Percentiles rank a stretch among this genome's conserved stretches.
Conservation (phyloP, 345 rosid species). For the Salix caprea region DNA sequence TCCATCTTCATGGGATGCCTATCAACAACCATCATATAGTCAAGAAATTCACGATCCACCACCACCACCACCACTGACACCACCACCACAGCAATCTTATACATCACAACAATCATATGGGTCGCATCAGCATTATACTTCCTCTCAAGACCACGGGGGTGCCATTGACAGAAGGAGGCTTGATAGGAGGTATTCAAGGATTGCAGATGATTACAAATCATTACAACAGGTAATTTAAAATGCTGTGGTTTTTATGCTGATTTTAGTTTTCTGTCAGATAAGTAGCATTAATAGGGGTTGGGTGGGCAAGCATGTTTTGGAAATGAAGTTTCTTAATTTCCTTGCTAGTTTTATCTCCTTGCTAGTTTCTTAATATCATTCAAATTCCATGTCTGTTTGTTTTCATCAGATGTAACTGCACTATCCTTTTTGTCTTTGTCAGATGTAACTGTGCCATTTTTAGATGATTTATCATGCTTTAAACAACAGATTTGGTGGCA, state of each 20-base stretch:
- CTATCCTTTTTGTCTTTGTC: not conserved
- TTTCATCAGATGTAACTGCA: not conserved
- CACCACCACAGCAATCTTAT: slow-evolving; percentile 32
- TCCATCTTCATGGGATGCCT: slow-evolving; percentile 54
- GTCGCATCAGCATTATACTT: slow-evolving; percentile 26
- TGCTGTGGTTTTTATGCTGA: not conserved
- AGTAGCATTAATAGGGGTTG: not conserved
- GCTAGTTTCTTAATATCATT: not conserved
- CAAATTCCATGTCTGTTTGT: not conserved
- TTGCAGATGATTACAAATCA: slow-evolving; percentile 72
- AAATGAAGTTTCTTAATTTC: no score
- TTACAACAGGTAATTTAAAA: slow-evolving; percentile 58
- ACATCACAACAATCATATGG: slow-evolving; percentile 33
- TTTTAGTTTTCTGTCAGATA: not conserved
- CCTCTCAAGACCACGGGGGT: slow-evolving; percentile 16
- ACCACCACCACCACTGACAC: slow-evolving; percentile 28
- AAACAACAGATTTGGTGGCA: no score
- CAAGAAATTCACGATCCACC: slow-evolving; percentile 41
- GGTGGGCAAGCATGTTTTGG: no score
- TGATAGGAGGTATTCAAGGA: slow-evolving; percentile 66
- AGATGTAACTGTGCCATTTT: not conserved
- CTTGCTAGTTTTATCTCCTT: no score
- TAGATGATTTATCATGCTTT: no score
- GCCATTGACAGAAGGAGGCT: slow-evolving; percentile 41
- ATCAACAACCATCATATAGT: slow-evolving; percentile 36